Evolutionary conservation across 805 yeast species (phyloP).

Genomic region (Kluyveromyces wickerhamii): DNA sequence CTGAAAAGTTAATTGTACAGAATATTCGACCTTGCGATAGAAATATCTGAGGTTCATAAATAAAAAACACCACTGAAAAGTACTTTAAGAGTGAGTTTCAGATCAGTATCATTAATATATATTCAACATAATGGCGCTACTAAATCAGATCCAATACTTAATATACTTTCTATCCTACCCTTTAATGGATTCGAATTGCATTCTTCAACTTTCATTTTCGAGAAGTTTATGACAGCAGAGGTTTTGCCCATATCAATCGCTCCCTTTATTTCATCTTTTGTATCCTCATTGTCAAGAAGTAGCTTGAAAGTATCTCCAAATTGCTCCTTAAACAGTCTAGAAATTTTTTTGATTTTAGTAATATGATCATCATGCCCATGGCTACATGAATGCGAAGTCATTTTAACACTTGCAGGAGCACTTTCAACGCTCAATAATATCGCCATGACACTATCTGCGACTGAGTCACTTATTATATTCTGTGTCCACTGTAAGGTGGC

Average conservation of each 20-base stretch:
- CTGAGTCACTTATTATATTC: conserved; percentile 79
- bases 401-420: conserved; percentile 88
- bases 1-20: too few relatives aligned
- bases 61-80: too few relatives aligned
- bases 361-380: conserved; percentile 32
- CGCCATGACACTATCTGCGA: conserved; percentile 91
- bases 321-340: conserved; percentile 65
- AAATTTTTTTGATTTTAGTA: conserved; percentile 45
- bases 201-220: conserved; percentile 51
- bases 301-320: conserved; percentile 68
- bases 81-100: too few relatives aligned
- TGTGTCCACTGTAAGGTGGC: conserved; percentile 86
- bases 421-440: conserved; percentile 87
- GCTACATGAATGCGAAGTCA: conserved; percentile 54
- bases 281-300: conserved; percentile 14
- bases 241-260: conserved; percentile 69
- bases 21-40: too few relatives aligned
- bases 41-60: too few relatives aligned
- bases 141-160: conserved; percentile 67
- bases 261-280: conserved; percentile 32
- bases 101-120: not conserved
- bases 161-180: conserved; percentile 74
- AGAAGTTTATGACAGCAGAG: conserved; percentile 61
- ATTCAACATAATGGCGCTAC: conserved; percentile 72
- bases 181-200: conserved; percentile 70